Conservation (phyloP, 2,329 filamentous ascomycete species). For the Alternaria ventricosa region DNA sequence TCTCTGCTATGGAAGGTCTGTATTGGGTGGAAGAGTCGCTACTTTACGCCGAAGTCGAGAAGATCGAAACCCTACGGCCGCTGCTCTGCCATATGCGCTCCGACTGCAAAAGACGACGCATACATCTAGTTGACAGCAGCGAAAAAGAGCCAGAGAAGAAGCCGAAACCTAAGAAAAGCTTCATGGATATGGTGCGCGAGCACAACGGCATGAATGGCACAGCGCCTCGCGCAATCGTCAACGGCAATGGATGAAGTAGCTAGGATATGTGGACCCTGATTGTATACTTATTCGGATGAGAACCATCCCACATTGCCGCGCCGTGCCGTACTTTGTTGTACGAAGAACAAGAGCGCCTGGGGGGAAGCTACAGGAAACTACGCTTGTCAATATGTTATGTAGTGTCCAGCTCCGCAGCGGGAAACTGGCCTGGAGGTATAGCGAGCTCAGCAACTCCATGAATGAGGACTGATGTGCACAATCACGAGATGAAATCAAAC, state of each 20-base stretch:
- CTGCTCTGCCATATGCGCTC: slow-evolving; percentile 40
- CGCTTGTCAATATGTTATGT: slow-evolving; percentile 1
- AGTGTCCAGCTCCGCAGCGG: not conserved
- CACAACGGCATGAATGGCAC: slow-evolving; percentile 32
- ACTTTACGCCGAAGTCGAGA: slow-evolving; percentile 38
- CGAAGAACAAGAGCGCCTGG: not conserved
- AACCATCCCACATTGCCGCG: not conserved
- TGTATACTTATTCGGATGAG: slow-evolving; percentile 12
- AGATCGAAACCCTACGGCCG: slow-evolving; percentile 35
- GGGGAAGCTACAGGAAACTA: slow-evolving; percentile 1
- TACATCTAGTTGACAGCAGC: slow-evolving; percentile 31
- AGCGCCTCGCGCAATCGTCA: slow-evolving; percentile 19
- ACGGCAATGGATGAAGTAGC: slow-evolving; percentile 34
- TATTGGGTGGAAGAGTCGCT: slow-evolving; percentile 47
- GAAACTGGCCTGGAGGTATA: not conserved
- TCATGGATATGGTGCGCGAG: slow-evolving; percentile 44
- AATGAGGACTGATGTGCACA: slow-evolving; percentile 2
- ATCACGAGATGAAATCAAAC: slow-evolving; percentile 2
- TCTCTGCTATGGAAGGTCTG: slow-evolving; percentile 46
- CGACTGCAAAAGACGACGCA: slow-evolving; percentile 31
- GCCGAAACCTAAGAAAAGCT: slow-evolving; percentile 44
- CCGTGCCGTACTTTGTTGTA: not conserved
- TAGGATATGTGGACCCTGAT: not conserved
- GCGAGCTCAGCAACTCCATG: not conserved
- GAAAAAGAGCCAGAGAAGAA: slow-evolving; percentile 32